These are phyloP conservation scores for Cutaneotrichosporon daszewskae DNA, from an alignment of 1,284 basidiomycete species.

Conservation along the genomic window DNA sequence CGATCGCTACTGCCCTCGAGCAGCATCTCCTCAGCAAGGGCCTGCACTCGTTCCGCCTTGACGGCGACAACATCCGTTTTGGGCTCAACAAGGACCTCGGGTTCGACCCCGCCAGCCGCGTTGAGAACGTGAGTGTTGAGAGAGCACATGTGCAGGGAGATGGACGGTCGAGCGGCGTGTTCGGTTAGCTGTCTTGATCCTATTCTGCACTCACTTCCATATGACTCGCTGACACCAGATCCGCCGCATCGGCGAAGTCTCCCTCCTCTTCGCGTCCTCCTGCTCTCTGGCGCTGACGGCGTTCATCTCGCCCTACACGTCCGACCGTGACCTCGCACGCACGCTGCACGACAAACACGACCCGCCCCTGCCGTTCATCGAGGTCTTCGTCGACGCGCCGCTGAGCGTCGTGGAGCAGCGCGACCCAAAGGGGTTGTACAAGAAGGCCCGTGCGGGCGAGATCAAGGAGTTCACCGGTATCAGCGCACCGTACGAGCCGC, in stretches of 20 bases:
- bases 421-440: conserved; percentile 97
- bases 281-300: conserved; percentile 83
- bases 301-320: conserved; percentile 96
- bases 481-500: conserved; percentile 93
- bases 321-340: conserved; percentile 79
- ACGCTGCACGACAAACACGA: conserved; percentile 66
- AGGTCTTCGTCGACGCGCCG: conserved; percentile 92
- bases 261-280: conserved; percentile 88
- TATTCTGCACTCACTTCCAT: too few species aligned
- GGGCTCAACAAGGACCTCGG: conserved; percentile 98
- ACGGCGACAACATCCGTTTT: conserved; percentile 95
- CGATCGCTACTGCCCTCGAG: conserved; percentile 94
- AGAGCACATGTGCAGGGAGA: not conserved
- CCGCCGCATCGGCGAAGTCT: conserved; percentile 93
- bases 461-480: conserved; percentile 87
- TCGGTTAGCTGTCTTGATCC: not conserved
- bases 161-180: too few species aligned
- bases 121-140: conserved; percentile 64
- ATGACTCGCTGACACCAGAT: conserved; percentile 51
- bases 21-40: conserved; percentile 85
- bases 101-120: conserved; percentile 88
- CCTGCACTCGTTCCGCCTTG: conserved; percentile 84
- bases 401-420: conserved; percentile 80
- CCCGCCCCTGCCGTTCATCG: conserved; percentile 69
- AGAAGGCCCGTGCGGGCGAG: conserved; percentile 90